Evolutionary conservation across 148 eudicot genomes (phyloP), one percentile per base, ranked within the genome.

Genomic region (Beta vulgaris): DNA sequence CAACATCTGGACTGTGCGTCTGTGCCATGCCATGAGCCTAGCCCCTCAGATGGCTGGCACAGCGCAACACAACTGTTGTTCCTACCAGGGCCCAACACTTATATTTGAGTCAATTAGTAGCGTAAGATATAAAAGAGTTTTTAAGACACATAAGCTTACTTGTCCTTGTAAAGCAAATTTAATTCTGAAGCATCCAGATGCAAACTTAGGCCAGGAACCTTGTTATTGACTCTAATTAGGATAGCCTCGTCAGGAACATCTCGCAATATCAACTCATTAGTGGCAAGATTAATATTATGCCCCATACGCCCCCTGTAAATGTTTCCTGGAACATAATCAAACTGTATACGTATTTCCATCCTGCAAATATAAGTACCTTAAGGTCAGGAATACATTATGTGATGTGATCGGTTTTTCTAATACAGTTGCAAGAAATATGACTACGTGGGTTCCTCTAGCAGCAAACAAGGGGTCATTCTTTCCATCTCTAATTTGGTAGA

Each of bases 231-330:
- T 76, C 63, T 80, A 42, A 85, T 62, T 21, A 82, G 68, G 44
- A 85, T 83, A 48, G 86, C 86, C 62, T 83, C 86, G 12, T 78
- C 86, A 14, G 86, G 88, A 21, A 73, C 78, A 36, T 79, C 86
- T 2, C 78, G 65, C 40, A 85, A 76, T 2, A 85, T 81, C 60
- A 82, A 72, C 69, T 83, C 84, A 62, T 82, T 82, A 12, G 84
- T 82, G 28, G 82, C 78, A 25, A 77, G 73, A 68, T 85, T 78
- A 39, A 78, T 64, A 67, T 80, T 73, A 67, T 78, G 73, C 48
- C 86, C 86, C 46, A 74, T 68, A 32, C 64, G 78, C 10, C 40
- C 70, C 23, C 78, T 78, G 73, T 79, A 85, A 48, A 82, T 62
- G 83, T 82, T 85, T 46, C 83, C 85, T 9, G 83, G 83, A 42